These are phyloP conservation scores for Ligustrum vulgare DNA, from an alignment of 257 asterid genomes.

Conservation along the genomic window DNA sequence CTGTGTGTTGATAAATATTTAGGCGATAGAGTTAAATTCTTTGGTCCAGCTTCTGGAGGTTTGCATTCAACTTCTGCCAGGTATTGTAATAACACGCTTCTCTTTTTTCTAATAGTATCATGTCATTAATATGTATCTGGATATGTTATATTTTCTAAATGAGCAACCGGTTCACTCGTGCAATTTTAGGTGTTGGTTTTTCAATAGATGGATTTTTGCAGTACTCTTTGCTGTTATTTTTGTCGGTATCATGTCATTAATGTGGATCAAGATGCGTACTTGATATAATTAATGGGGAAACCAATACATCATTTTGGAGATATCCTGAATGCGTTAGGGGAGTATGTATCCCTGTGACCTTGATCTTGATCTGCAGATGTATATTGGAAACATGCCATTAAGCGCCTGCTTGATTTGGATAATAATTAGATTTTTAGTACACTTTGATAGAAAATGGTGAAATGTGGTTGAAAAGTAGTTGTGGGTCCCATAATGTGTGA, in stretches of 20 bases:
- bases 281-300: background rate
- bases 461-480: too few relatives aligned
- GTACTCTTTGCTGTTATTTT: background rate
- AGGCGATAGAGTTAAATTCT: conserved; percentile 87
- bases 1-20: conserved; percentile 24
- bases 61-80: conserved; percentile 53
- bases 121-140: conserved; percentile 1
- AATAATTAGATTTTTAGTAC: too few relatives aligned
- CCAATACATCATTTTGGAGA: background rate
- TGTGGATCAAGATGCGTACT: background rate
- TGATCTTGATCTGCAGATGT: background rate
- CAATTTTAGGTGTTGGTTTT: background rate
- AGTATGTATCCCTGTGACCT: background rate
- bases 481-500: too few relatives aligned
- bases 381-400: background rate
- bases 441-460: too few relatives aligned
- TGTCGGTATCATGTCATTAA: background rate
- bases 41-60: conserved; percentile 64
- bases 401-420: too few relatives aligned
- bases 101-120: conserved; percentile 2
- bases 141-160: background rate
- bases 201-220: background rate
- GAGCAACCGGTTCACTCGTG: background rate
- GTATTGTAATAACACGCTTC: conserved; percentile 31
- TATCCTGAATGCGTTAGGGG: background rate